Conservation (phyloP, 306 rosid genomes). For the Vigna angularis region DNA sequence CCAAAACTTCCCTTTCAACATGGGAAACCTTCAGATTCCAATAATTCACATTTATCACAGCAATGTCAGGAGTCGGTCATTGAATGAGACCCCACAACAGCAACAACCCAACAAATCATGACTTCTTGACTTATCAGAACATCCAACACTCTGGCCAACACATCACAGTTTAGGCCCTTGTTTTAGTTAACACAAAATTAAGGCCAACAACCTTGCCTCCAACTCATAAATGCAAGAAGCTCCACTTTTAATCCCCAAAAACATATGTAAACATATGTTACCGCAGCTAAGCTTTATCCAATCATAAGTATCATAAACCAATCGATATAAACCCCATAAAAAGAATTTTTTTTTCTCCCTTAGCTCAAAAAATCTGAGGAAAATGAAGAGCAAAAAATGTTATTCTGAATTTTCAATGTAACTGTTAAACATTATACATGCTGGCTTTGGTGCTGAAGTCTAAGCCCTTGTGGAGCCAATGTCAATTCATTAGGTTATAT, state of each 20-base stretch:
- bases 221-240: conserved; percentile 47
- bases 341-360: conserved; percentile 41
- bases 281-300: background rate
- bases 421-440: conserved; percentile 1
- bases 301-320: background rate
- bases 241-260: background rate
- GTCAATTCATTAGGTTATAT: conserved; percentile 25
- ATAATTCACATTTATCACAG: conserved; percentile 42
- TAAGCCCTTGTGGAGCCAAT: conserved; percentile 37
- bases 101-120: conserved; percentile 49
- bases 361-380: conserved; percentile 29
- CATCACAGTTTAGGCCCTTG: conserved; percentile 32
- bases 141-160: conserved; percentile 21
- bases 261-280: background rate
- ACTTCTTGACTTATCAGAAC: conserved; percentile 43
- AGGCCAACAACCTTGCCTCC: conserved; percentile 51
- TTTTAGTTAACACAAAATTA: conserved; percentile 35
- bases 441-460: conserved; percentile 14
- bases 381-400: conserved; percentile 5
- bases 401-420: conserved; percentile 21
- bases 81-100: conserved; percentile 55
- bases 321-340: conserved; percentile 42
- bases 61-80: conserved; percentile 46
- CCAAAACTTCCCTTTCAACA: conserved; percentile 43
- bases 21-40: conserved; percentile 41